phyloP scores from a whole-genome alignment of 306 rosid species.

The Cyamopsis tetragonoloba region DNA sequence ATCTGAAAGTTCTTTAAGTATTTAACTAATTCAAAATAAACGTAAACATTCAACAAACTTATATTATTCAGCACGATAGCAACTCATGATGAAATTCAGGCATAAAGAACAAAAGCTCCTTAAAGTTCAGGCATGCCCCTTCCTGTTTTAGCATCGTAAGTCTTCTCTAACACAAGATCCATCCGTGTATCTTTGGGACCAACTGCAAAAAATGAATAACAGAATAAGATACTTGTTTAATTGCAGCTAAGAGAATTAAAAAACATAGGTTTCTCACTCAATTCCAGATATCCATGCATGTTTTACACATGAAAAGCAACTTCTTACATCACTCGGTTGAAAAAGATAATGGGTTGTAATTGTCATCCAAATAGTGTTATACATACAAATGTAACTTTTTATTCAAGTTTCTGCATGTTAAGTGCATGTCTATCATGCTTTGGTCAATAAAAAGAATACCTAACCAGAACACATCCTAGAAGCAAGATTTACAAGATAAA shows the following conservation, averaged over 20 bases:
- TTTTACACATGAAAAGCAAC: neutral
- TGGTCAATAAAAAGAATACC: neutral
- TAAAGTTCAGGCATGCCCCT: conserved; percentile 80
- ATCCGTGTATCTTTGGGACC: conserved; percentile 82
- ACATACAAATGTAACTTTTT: neutral
- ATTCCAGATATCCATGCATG: neutral
- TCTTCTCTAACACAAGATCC: conserved; percentile 65
- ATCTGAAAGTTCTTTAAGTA: no score
- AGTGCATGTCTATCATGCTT: neutral
- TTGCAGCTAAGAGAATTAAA: neutral
- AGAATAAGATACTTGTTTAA: neutral
- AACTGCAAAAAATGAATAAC: conserved; percentile 42
- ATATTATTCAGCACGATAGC: no score
- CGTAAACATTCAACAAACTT: no score
- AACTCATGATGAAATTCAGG: no score
- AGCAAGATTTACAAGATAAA: neutral
- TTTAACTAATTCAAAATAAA: no score
- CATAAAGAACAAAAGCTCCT: no score
- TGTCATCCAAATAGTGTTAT: neutral
- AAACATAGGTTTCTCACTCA: neutral
- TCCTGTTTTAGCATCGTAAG: conserved; percentile 72
- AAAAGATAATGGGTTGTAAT: neutral
- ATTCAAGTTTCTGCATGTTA: neutral
- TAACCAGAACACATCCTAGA: neutral
- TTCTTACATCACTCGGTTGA: neutral